These are phyloP conservation scores for Lolium multiflorum DNA, from an alignment of 176 grass and related monocot genomes.

Conservation along the genomic window DNA sequence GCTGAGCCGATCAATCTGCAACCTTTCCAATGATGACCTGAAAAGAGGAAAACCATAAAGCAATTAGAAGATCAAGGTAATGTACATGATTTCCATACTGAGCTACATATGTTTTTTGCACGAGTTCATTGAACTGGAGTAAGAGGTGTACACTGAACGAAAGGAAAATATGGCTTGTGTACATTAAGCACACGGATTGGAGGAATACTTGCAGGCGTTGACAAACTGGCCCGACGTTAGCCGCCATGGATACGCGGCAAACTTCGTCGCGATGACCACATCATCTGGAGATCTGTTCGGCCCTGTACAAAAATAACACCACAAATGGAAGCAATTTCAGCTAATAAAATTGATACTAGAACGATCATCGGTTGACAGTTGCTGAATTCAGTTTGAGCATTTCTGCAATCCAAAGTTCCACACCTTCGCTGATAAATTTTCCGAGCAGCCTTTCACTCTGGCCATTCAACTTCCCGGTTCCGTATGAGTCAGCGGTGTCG, in stretches of 20 bases:
- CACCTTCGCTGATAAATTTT: conserved; percentile 82
- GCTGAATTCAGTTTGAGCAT: background rate
- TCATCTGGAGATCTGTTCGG: conserved; percentile 56
- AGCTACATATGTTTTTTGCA: background rate
- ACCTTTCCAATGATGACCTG: conserved; percentile 83
- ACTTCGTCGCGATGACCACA: conserved; percentile 91
- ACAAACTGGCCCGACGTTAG: conserved; percentile 96
- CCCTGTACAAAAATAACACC: conserved; percentile 43
- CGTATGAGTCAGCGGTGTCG: conserved; percentile 96
- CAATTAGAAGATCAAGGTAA: conserved; percentile 2
- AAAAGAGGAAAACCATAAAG: conserved; percentile 11
- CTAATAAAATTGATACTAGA: background rate
- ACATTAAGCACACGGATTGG: conserved; percentile 63
- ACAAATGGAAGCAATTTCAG: background rate
- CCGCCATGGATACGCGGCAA: conserved; percentile 95
- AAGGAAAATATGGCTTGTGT: conserved; percentile 38
- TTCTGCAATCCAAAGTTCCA: background rate
- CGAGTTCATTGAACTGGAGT: background rate
- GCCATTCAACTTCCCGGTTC: conserved; percentile 83
- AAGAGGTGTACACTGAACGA: conserved; percentile 11
- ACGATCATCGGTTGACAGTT: background rate
- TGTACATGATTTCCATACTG: conserved; percentile 1
- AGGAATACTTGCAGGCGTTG: conserved; percentile 91
- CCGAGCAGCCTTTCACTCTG: conserved; percentile 87
- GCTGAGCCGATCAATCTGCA: conserved; percentile 81